phyloP scores from a whole-genome alignment of 2,329 filamentous ascomycete genomes.

The Tolypocladium pustulatum region DNA sequence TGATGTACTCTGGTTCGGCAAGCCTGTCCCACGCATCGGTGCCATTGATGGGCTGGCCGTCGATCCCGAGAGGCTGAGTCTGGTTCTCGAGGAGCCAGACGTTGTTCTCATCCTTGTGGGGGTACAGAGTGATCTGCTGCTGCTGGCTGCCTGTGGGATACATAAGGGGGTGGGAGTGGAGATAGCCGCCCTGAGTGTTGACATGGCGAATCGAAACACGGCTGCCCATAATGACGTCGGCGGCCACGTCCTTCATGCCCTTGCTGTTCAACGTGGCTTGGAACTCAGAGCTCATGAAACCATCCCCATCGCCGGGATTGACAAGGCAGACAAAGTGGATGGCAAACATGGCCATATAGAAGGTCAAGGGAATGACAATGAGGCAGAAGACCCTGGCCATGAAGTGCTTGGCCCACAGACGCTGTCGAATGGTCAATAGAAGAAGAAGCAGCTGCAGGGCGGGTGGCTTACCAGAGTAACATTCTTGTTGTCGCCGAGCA shows the following conservation, averaged over 20 bases:
- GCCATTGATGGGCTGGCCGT: constrained; percentile 69
- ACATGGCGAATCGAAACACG: constrained; percentile 79
- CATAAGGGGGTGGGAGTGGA: constrained; percentile 96
- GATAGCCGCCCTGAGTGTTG: constrained; percentile 95
- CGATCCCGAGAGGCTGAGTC: constrained; percentile 72
- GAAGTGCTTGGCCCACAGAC: constrained; percentile 87
- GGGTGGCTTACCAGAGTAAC: constrained; percentile 60
- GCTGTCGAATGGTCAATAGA: constrained; percentile 27
- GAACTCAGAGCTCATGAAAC: constrained; percentile 99
- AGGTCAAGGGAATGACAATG: constrained; percentile 75
- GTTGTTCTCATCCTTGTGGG: constrained; percentile 99
- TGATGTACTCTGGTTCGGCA: constrained; percentile 48
- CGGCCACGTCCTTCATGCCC: constrained; percentile 88
- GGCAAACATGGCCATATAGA: constrained; percentile 95
- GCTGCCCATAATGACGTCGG: constrained; percentile 83
- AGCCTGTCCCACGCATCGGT: constrained; percentile 75
- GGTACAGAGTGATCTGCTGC: constrained; percentile 96
- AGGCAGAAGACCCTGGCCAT: constrained; percentile 84
- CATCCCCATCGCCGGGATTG: constrained; percentile 94
- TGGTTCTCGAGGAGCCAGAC: constrained; percentile 90
- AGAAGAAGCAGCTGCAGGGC: background rate
- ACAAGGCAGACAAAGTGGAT: constrained; percentile 90
- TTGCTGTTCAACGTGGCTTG: constrained; percentile 96
- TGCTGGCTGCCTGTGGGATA: constrained; percentile 96
- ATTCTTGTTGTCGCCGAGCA: constrained; percentile 79